A percentile compares a stretch with the other conserved stretches of the same genome.
Conservation (phyloP, 2,329 filamentous ascomycete genomes). For the Annulohypoxylon truncatum region DNA sequence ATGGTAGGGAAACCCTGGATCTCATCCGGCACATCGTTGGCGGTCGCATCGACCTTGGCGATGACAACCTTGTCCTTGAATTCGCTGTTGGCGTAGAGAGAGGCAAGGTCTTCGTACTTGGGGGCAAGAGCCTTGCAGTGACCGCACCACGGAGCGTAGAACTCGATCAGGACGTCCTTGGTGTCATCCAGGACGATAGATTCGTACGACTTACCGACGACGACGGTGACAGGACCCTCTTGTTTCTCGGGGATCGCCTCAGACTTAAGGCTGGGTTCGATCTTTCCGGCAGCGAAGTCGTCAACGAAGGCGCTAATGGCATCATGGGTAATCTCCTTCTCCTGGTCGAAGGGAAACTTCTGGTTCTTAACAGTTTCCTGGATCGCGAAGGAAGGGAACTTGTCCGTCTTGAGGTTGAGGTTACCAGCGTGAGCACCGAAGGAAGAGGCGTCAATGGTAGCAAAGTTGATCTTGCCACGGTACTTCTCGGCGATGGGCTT, state of each 20-base stretch:
- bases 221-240: conserved; percentile 85
- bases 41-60: conserved; percentile 96
- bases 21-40: conserved; percentile 96
- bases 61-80: conserved; percentile 88
- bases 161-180: conserved; percentile 98
- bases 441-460: conserved; percentile 92
- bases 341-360: conserved; percentile 95
- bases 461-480: conserved; percentile 96
- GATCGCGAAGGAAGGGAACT: conserved; percentile 98
- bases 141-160: conserved; percentile 99
- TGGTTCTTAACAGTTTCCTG: conserved; percentile 95
- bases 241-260: conserved; percentile 95
- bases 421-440: conserved; percentile 96
- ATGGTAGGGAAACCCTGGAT: conserved; percentile 99
- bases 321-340: conserved; percentile 77
- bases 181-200: conserved; percentile 89
- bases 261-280: conserved; percentile 97
- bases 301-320: conserved; percentile 85
- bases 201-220: conserved; percentile 95
- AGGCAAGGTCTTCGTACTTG: conserved; percentile 92
- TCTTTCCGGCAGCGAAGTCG: conserved; percentile 85
- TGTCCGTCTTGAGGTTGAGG: conserved; percentile 94
- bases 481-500: conserved; percentile 90
- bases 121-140: conserved; percentile 99
- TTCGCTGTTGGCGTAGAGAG: conserved; percentile 79